These are phyloP conservation scores for Fusarium bactridioides DNA, from an alignment of 2,329 filamentous ascomycete genomes.

Conservation along the genomic window DNA sequence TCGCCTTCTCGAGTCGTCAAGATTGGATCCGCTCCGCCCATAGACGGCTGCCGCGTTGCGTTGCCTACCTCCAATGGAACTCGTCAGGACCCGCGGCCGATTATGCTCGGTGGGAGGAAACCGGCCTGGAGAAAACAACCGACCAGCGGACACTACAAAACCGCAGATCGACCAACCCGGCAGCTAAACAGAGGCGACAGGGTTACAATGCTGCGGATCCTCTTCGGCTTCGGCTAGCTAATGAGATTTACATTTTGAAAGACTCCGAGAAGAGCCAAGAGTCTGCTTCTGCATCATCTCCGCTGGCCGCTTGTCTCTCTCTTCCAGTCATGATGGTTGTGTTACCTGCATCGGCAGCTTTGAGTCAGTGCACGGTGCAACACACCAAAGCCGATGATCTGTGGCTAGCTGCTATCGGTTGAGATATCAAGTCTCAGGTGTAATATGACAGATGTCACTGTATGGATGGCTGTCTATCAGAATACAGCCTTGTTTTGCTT, in stretches of 20 bases:
- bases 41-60: slow-evolving; percentile 35
- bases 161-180: slow-evolving; percentile 40
- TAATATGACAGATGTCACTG: slow-evolving; percentile 29
- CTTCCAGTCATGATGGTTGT: slow-evolving; percentile 22
- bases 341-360: slow-evolving; percentile 38
- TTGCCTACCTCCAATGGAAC: slow-evolving; percentile 29
- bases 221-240: slow-evolving; percentile 27
- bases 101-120: slow-evolving; percentile 27
- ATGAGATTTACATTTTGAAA: slow-evolving; percentile 35
- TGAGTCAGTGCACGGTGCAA: slow-evolving; percentile 39
- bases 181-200: slow-evolving; percentile 34
- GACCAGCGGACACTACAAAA: slow-evolving; percentile 32
- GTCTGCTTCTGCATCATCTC: slow-evolving; percentile 35
- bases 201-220: slow-evolving; percentile 36
- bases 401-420: slow-evolving; percentile 21
- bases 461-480: slow-evolving; percentile 15
- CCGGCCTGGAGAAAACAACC: slow-evolving; percentile 24
- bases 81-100: slow-evolving; percentile 29
- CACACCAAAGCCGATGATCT: slow-evolving; percentile 32
- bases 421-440: slow-evolving; percentile 12
- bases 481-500: slow-evolving; percentile 24
- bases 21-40: slow-evolving; percentile 36
- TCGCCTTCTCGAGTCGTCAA: slow-evolving; percentile 29
- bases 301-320: slow-evolving; percentile 35
- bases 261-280: slow-evolving; percentile 19